Evolutionary conservation across 2,329 filamentous ascomycete species (phyloP).

Genomic region (Dothideomycetes sp.): DNA sequence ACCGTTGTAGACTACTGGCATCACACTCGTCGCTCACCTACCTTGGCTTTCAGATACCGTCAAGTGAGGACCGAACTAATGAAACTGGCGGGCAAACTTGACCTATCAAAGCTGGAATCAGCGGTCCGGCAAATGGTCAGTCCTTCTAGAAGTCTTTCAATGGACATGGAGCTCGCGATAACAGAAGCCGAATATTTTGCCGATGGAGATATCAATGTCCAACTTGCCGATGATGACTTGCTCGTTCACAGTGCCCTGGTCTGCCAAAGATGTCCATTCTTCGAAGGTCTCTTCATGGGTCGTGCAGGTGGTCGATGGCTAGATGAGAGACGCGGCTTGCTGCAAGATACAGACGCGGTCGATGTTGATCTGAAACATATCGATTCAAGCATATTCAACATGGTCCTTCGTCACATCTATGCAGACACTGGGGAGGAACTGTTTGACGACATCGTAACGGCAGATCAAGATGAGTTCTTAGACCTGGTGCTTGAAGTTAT

Average conservation of each 20-base stretch:
- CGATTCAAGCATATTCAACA: conserved; percentile 57
- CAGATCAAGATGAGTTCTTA: conserved; percentile 70
- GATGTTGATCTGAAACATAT: conserved; percentile 77
- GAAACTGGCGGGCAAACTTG: conserved; percentile 63
- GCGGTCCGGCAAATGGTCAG: conserved; percentile 65
- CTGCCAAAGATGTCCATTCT: conserved; percentile 83
- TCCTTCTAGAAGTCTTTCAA: conserved; percentile 51
- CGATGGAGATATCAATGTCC: conserved; percentile 67
- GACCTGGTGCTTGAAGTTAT: conserved; percentile 88
- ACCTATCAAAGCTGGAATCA: conserved; percentile 61
- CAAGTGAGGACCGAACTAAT: conserved; percentile 78
- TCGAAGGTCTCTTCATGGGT: conserved; percentile 81
- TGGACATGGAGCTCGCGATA: conserved; percentile 61
- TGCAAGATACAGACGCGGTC: conserved; percentile 40
- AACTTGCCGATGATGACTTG: conserved; percentile 61
- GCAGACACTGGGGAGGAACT: conserved; percentile 69
- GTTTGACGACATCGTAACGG: conserved; percentile 64
- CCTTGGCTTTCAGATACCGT: conserved; percentile 61
- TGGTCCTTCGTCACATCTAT: conserved; percentile 74
- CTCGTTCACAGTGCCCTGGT: conserved; percentile 67
- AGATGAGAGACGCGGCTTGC: conserved; percentile 48
- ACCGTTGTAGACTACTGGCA: conserved; percentile 78
- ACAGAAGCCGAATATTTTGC: conserved; percentile 61
- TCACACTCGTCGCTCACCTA: conserved; percentile 53
- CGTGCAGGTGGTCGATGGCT: conserved; percentile 80